Percentiles rank a stretch among this genome's conserved stretches.
These are phyloP conservation scores for Tripterygium wilfordii DNA, from an alignment of 177 flowering plant genomes.

Conservation along the genomic window DNA sequence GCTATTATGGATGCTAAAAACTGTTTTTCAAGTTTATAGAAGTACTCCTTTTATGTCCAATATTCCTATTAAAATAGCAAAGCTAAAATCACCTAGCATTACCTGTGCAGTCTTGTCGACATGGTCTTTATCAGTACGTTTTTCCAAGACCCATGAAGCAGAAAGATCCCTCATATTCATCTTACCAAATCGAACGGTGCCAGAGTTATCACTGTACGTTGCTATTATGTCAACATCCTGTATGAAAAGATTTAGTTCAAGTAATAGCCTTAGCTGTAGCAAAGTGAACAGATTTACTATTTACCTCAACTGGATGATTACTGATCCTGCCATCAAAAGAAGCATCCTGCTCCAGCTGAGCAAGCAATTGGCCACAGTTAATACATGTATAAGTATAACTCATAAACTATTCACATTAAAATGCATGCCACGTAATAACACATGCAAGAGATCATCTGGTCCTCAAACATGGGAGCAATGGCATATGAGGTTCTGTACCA, in stretches of 20 bases:
- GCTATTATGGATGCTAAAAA: too few relatives aligned
- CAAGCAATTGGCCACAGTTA: too few relatives aligned
- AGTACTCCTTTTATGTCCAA: too few relatives aligned
- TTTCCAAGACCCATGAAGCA: constrained; percentile 79
- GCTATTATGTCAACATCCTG: constrained; percentile 74
- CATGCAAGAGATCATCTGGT: too few relatives aligned
- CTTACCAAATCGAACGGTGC: constrained; percentile 38
- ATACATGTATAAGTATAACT: too few relatives aligned
- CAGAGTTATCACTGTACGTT: constrained; percentile 65
- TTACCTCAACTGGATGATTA: too few relatives aligned
- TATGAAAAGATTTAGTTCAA: constrained; percentile 6
- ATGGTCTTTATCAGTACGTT: constrained; percentile 31
- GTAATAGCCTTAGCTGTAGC: constrained; percentile 2
- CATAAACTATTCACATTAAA: too few relatives aligned
- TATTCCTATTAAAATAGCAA: background rate
- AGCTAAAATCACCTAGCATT: constrained; percentile 2
- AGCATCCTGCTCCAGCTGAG: constrained; percentile 4
- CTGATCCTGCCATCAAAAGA: constrained; percentile 2
- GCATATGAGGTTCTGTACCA: too few relatives aligned
- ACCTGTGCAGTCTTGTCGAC: constrained; percentile 38
- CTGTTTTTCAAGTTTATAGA: too few relatives aligned
- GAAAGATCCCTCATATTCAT: constrained; percentile 71
- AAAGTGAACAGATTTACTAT: too few relatives aligned
- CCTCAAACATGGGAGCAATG: too few relatives aligned
- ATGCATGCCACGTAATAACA: too few relatives aligned